Conservation (phyloP, 148 eudicot species). For the Nepenthes mirabilis region DNA sequence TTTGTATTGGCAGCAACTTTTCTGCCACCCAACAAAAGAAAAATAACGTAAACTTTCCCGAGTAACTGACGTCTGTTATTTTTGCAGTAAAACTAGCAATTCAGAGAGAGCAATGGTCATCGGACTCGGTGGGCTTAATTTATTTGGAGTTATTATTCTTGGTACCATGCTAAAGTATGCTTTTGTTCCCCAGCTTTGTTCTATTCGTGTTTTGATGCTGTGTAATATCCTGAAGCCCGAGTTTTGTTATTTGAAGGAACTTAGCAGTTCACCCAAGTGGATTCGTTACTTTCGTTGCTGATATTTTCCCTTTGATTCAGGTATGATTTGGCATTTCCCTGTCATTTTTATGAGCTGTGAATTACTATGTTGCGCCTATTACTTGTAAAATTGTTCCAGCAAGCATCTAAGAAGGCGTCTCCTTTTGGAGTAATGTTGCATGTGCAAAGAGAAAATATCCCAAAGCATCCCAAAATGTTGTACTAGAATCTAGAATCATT, state of each 20-base stretch:
- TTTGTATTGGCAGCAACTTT: not conserved
- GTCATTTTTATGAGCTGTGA: not conserved
- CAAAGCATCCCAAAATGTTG: too few relatives aligned
- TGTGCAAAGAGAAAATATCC: too few relatives aligned
- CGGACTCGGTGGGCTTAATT: constrained; percentile 85
- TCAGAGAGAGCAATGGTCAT: constrained; percentile 82
- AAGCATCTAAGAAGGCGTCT: too few relatives aligned
- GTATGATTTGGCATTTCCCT: constrained; percentile 25
- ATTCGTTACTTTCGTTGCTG: constrained; percentile 62
- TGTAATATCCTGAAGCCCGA: not conserved
- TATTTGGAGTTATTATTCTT: constrained; percentile 79
- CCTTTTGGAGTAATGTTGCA: too few relatives aligned
- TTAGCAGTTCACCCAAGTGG: constrained; percentile 46
- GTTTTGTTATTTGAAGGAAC: constrained; percentile 34
- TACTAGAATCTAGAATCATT: too few relatives aligned
- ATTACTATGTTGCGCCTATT: not conserved
- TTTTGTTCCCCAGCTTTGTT: constrained; percentile 8
- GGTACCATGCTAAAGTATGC: constrained; percentile 73
- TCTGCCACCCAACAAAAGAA: too few relatives aligned
- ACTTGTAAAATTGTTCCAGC: too few relatives aligned
- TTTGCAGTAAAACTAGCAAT: constrained; percentile 63
- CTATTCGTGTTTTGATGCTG: not conserved
- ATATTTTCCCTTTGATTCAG: constrained; percentile 85
- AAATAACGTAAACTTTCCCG: not conserved
- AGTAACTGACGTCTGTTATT: constrained; percentile 4